Evolutionary conservation across 2,329 filamentous ascomycete genomes (phyloP), one percentile per base, ranked within the genome.

Genomic region (Trichoderma cornu-damae): DNA sequence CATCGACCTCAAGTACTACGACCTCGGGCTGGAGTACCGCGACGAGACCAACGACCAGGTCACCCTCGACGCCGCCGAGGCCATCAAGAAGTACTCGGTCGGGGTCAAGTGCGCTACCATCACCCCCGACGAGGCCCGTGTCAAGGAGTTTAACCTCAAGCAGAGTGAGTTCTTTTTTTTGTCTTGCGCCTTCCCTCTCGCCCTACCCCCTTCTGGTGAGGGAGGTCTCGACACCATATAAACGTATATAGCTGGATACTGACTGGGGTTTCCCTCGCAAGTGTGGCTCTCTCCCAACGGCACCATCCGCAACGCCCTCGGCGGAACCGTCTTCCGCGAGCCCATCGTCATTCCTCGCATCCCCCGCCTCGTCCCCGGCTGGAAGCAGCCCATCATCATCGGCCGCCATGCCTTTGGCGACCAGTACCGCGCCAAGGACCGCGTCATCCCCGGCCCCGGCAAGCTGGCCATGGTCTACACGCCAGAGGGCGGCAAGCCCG

Each of bases 21-120:
- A 96, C 72, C 77, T 96, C 67, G 94, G 94, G 61, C 84, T 97
- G 63, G 86, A 90, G 73, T 96, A 96, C 83, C 89, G 94, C 72
- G 93, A 99, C 74, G 77, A 96, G 83, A 97, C 94, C 72, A 86
- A 95, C 73, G 94, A 97, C 75, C 83, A 96, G 79, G 93, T 99
- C 76, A 99, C 94, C 62, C 74, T 92, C 66, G 94, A 97, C 71
- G 89, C 93, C 56, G 94, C 94, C 57, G 90, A 96, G 79, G 94
- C 94, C 42, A 97, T 97, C 79, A 92, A 96, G 84, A 96, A 96
- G 82, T 96, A 97, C 82, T 90, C 88, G 60, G 94, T 99, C 56
- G 94, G 93, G 75, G 90, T 99, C 79, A 99, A 99, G 83, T 99
- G 94, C 76, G 94, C 94, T 64, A 99, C 94, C 73, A 99, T 99